Evolutionary conservation across 2,329 filamentous ascomycete species (phyloP), one percentile per base, ranked within the genome.

Genomic region (Balansia obtecta): DNA sequence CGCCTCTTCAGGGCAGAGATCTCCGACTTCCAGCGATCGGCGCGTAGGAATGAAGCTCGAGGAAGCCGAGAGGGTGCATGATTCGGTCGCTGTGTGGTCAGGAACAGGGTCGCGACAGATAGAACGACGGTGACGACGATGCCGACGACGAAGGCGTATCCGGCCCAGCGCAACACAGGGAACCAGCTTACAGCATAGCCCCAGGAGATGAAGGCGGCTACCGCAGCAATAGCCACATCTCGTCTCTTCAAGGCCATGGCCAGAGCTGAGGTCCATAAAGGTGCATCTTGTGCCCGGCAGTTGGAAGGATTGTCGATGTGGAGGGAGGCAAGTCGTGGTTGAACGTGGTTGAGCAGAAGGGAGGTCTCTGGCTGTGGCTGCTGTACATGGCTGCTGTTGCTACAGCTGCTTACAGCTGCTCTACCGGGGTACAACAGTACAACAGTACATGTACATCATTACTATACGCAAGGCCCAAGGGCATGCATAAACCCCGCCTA

Each of bases 131-230:
- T 70, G 55, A 81, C 61, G 55, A 84, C 58, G 55, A 76, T 71
- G 56, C 93, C 91, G 56, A 78, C 69, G 57, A 85, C 71, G 65
- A 97, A 88, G 59, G 90, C 88, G 68, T 95, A 86, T 60, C 86
- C 87, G 41, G 87, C 75, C 77, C 86, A 95, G 65, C 88, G 88
- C 57, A 97, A 73, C 53, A 82, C 71, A 32, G 91, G 89, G 60
- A 89, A 74, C 83, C 86, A 94, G 71, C 86, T 83, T 58, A 88
- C 83, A 53, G 85, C 77, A 65, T 90, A 84, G 55, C 87, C 86
- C 91, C 91, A 97, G 64, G 88, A 84, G 65, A 96, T 73, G 68
- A 95, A 88, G 66, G 75, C 77, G 66, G 76, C 81, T 65, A 85
- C 66, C 66, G 76, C 77, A 65, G 82, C 81, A 68, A 86, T 67